phyloP scores from a whole-genome alignment of 805 yeast genomes.

The Metschnikowia baotianmanensis region DNA sequence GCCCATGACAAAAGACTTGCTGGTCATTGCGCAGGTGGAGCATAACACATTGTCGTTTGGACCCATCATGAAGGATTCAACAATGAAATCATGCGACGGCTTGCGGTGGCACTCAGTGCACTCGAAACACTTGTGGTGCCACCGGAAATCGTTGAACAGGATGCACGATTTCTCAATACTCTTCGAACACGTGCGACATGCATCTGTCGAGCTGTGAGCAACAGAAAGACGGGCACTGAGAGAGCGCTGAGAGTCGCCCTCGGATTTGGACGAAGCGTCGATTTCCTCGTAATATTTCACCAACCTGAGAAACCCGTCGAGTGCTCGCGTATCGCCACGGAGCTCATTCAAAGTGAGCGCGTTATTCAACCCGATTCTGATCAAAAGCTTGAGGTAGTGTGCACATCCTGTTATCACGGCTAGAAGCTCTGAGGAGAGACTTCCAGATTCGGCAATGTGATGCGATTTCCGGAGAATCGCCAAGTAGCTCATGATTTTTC shows the following conservation, averaged over 20 bases:
- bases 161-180: constrained; percentile 86
- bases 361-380: constrained; percentile 74
- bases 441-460: constrained; percentile 35
- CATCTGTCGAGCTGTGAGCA: constrained; percentile 65
- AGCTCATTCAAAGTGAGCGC: constrained; percentile 67
- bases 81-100: constrained; percentile 13
- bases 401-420: constrained; percentile 88
- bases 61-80: constrained; percentile 17
- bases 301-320: constrained; percentile 60
- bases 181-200: constrained; percentile 66
- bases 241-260: constrained; percentile 8
- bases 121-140: constrained; percentile 77
- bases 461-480: constrained; percentile 70
- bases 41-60: constrained; percentile 46
- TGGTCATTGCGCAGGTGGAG: constrained; percentile 56
- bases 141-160: constrained; percentile 57
- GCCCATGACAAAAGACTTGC: constrained; percentile 28
- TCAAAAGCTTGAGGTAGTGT: constrained; percentile 82
- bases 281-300: constrained; percentile 36
- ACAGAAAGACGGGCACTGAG: constrained; percentile 37
- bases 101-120: constrained; percentile 58
- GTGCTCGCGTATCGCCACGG: constrained; percentile 55
- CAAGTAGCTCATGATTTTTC: constrained; percentile 85
- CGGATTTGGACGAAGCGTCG: constrained; percentile 13
- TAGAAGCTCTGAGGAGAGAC: constrained; percentile 63